phyloP scores from a whole-genome alignment of 1,284 basidiomycete genomes.

The Cryptococcus hybrid region DNA sequence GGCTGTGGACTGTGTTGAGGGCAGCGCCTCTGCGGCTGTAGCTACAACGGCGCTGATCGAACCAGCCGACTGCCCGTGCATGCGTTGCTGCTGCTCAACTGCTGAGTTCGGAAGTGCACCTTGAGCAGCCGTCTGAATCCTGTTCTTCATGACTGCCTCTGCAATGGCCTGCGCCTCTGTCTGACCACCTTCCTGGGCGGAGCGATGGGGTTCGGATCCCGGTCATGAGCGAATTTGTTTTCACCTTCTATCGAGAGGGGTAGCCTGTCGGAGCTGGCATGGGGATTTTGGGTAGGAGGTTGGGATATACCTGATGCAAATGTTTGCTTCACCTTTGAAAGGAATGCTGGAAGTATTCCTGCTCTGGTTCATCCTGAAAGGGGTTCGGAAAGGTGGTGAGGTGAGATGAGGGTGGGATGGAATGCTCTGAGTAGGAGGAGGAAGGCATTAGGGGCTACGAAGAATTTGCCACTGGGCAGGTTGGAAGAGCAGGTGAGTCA shows the following conservation, averaged over 20 bases:
- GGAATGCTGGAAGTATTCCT: constrained; percentile 42
- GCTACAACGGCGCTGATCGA: no score
- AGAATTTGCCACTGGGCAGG: no score
- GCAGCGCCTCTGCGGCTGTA: neutral
- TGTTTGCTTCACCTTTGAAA: constrained; percentile 49
- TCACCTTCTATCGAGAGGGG: constrained; percentile 2
- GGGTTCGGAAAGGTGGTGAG: constrained; percentile 49
- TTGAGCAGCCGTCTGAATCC: constrained; percentile 12
- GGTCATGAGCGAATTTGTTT: neutral
- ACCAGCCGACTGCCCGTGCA: no score
- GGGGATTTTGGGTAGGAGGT: neutral
- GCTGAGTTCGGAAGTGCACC: no score
- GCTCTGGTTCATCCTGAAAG: constrained; percentile 49
- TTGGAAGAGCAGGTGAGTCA: no score
- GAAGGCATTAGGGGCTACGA: no score
- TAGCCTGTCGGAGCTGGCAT: neutral
- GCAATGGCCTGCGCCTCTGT: constrained; percentile 45
- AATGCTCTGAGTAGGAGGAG: no score
- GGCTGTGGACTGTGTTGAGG: neutral
- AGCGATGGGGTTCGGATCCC: neutral
- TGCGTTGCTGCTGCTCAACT: no score
- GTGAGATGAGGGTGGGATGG: no score
- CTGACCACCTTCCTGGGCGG: constrained; percentile 9
- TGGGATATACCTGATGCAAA: constrained; percentile 23
- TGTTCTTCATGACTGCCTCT: constrained; percentile 29